phyloP scores from a whole-genome alignment of 495 filamentous ascomycete species.

The Jackrogersella minutella region DNA sequence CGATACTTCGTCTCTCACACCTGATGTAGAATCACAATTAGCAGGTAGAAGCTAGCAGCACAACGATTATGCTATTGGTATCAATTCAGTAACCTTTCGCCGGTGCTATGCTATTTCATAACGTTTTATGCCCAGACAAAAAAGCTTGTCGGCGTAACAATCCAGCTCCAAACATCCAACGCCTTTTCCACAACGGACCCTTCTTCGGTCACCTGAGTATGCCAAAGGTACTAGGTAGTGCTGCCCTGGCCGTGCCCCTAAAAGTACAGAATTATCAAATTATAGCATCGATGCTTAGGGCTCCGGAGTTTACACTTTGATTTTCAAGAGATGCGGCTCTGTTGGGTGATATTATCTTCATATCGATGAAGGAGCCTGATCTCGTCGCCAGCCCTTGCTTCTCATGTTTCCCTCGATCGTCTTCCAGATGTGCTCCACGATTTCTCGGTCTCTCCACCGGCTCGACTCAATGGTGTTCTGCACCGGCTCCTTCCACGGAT shows the following conservation, averaged over 20 bases:
- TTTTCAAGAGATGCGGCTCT: too few relatives aligned
- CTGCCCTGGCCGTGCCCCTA: constrained; percentile 3
- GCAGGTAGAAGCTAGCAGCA: neutral
- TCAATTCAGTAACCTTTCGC: constrained; percentile 24
- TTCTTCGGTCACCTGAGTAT: constrained; percentile 5
- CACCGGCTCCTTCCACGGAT: constrained; percentile 74
- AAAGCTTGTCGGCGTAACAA: neutral
- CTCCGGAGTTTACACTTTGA: too few relatives aligned
- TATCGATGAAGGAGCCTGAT: constrained; percentile 63
- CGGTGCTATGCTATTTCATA: constrained; percentile 17
- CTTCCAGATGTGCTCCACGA: constrained; percentile 93
- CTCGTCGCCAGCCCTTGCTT: constrained; percentile 79
- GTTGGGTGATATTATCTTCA: constrained; percentile 36
- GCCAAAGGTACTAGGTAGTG: neutral
- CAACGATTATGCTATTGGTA: constrained; percentile 4
- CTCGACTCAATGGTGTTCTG: constrained; percentile 60
- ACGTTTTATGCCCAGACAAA: constrained; percentile 10
- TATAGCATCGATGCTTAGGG: neutral
- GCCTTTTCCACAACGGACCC: constrained; percentile 8
- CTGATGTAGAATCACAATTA: neutral
- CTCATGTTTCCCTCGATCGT: constrained; percentile 89
- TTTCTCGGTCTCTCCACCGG: constrained; percentile 90
- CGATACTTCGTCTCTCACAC: neutral
- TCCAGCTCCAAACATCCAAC: constrained; percentile 11
- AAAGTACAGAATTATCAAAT: constrained; percentile 14